A percentile compares a stretch with the other conserved stretches of the same genome.
These are phyloP conservation scores for Teratosphaeria zuluensis DNA, from an alignment of 2,329 filamentous ascomycete species.

Conservation along the genomic window DNA sequence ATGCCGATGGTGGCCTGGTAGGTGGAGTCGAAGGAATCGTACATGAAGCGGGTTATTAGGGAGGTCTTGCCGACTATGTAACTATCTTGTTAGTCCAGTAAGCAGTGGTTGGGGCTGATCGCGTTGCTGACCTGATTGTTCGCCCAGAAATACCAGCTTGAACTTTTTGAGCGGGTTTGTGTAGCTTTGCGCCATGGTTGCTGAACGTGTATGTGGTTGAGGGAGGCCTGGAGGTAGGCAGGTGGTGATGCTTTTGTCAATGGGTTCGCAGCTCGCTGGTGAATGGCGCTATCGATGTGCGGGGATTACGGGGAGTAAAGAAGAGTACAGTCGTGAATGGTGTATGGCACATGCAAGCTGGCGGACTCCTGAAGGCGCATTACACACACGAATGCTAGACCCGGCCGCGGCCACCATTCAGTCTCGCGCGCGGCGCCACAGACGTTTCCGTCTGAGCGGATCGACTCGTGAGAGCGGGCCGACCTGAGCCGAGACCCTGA, in stretches of 20 bases:
- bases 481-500: neutral
- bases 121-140: conserved; percentile 78
- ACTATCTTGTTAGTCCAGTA: neutral
- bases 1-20: conserved; percentile 99
- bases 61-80: conserved; percentile 89
- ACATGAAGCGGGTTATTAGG: conserved; percentile 98
- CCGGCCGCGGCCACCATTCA: neutral
- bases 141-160: conserved; percentile 98
- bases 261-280: neutral
- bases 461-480: neutral
- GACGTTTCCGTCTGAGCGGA: neutral
- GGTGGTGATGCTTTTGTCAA: neutral
- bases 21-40: conserved; percentile 99
- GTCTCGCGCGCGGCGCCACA: neutral
- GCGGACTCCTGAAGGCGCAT: neutral
- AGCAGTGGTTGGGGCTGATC: neutral
- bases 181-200: conserved; percentile 43
- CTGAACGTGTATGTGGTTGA: neutral
- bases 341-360: neutral
- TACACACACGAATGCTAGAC: neutral
- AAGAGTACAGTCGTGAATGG: neutral
- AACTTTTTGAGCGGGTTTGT: conserved; percentile 99
- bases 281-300: neutral
- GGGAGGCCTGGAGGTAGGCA: neutral
- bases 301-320: neutral